phyloP scores from a whole-genome alignment of 495 filamentous ascomycete genomes.

The Penicillium argentinense region DNA sequence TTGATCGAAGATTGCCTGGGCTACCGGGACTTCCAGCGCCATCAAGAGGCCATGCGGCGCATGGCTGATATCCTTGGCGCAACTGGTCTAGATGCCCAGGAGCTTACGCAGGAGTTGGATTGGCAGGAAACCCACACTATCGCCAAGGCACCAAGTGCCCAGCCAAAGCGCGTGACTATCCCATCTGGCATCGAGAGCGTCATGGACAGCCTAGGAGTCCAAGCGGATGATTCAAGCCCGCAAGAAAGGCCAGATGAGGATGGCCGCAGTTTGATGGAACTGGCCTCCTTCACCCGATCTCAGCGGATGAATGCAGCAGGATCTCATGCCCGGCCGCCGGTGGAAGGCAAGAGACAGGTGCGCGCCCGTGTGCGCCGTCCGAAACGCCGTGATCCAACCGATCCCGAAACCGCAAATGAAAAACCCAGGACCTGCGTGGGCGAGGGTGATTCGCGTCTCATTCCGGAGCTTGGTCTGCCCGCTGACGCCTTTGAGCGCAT shows the following conservation, averaged over 20 bases:
- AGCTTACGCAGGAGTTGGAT: slow-evolving; percentile 57
- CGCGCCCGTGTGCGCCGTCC: slow-evolving; percentile 33
- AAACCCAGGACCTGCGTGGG: slow-evolving; percentile 40
- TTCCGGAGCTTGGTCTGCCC: slow-evolving; percentile 62
- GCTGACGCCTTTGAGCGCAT: slow-evolving; percentile 68
- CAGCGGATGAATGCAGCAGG: slow-evolving; percentile 9
- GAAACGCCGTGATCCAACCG: slow-evolving; percentile 29
- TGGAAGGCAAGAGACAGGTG: slow-evolving; percentile 23
- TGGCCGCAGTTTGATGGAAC: slow-evolving; percentile 18
- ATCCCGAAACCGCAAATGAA: slow-evolving; percentile 7
- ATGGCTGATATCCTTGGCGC: slow-evolving; percentile 77
- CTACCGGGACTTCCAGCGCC: slow-evolving; percentile 69
- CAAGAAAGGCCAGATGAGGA: slow-evolving; percentile 24
- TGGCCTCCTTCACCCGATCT: slow-evolving; percentile 21
- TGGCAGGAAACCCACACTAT: slow-evolving; percentile 46
- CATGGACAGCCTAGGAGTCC: slow-evolving; percentile 37
- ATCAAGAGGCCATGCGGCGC: slow-evolving; percentile 72
- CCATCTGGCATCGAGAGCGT: slow-evolving; percentile 39
- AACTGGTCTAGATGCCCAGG: slow-evolving; percentile 56
- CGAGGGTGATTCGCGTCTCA: slow-evolving; percentile 78
- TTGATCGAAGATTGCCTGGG: slow-evolving; percentile 89
- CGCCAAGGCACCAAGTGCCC: slow-evolving; percentile 24
- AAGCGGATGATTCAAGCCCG: slow-evolving; percentile 8
- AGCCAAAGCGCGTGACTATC: slow-evolving; percentile 15
- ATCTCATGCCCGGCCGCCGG: slow-evolving; percentile 1